phyloP scores from a whole-genome alignment of 2,329 filamentous ascomycete genomes.

The Fusarium nisikadoi region DNA sequence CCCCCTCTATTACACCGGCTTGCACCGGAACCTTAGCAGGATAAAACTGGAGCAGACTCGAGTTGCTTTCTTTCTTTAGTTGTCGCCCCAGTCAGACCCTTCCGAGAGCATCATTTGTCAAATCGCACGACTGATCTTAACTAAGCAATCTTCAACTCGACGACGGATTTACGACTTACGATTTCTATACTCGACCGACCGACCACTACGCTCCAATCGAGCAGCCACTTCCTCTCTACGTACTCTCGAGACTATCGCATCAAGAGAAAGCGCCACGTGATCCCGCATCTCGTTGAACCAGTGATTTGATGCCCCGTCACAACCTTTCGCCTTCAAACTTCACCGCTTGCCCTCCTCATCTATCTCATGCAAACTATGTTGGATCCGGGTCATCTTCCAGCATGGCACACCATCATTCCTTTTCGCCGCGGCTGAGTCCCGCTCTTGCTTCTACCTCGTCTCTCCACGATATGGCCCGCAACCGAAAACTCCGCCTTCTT shows the following conservation, averaged over 20 bases:
- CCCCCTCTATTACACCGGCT: constrained; percentile 35
- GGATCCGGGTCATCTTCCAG: constrained; percentile 41
- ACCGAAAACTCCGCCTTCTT: constrained; percentile 67
- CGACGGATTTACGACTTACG: constrained; percentile 17
- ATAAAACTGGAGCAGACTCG: constrained; percentile 38
- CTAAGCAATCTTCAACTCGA: constrained; percentile 19
- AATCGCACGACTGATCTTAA: constrained; percentile 18
- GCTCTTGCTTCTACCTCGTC: constrained; percentile 50
- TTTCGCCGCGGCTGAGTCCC: constrained; percentile 47
- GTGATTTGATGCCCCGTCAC: constrained; percentile 49
- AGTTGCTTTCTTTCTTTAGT: constrained; percentile 26
- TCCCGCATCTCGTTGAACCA: constrained; percentile 39
- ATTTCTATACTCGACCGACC: not conserved
- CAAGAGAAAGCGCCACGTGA: constrained; percentile 38
- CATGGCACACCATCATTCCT: constrained; percentile 50
- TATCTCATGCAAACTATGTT: constrained; percentile 47
- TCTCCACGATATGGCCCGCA: constrained; percentile 51
- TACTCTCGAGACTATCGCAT: not conserved
- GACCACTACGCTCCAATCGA: not conserved
- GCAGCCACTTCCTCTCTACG: not conserved
- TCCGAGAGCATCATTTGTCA: constrained; percentile 34
- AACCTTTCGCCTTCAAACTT: constrained; percentile 40
- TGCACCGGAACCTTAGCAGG: constrained; percentile 39
- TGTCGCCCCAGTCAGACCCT: constrained; percentile 27
- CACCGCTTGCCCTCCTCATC: constrained; percentile 44